phyloP scores from a whole-genome alignment of 2,329 filamentous ascomycete species.

The Xylariaceae sp. region DNA sequence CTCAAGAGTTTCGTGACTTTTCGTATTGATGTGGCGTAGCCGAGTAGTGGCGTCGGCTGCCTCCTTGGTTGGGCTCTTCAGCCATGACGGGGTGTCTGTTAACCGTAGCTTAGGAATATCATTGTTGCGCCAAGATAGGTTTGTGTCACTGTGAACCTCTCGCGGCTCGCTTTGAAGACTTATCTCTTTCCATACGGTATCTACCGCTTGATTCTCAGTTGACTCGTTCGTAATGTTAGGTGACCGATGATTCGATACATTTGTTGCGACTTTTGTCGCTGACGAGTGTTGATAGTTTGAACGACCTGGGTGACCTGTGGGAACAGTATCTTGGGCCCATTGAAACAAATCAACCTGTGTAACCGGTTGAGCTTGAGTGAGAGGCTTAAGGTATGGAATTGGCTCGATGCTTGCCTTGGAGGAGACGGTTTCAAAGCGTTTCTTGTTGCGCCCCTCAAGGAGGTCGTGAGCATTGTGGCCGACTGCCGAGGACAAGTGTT shows the following conservation, averaged over 20 bases:
- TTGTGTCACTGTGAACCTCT: background rate
- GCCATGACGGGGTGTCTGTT: constrained; percentile 38
- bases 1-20: constrained; percentile 16
- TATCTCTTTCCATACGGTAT: background rate
- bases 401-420: constrained; percentile 4
- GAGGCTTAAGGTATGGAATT: constrained; percentile 19
- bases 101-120: constrained; percentile 29
- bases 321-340: constrained; percentile 23
- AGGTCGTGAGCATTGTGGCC: constrained; percentile 24
- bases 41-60: constrained; percentile 32
- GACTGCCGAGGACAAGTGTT: constrained; percentile 39
- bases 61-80: constrained; percentile 36
- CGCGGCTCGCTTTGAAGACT: background rate
- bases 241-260: background rate
- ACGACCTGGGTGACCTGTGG: constrained; percentile 19
- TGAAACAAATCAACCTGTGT: constrained; percentile 23
- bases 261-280: background rate
- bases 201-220: background rate
- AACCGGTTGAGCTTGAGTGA: constrained; percentile 23
- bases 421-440: background rate
- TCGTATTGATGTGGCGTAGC: constrained; percentile 33
- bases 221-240: background rate
- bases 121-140: constrained; percentile 4
- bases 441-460: background rate
- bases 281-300: constrained; percentile 1